These are phyloP conservation scores for Xerocomellus dryophilus DNA, from an alignment of 768 basidiomycete genomes.

Conservation along the genomic window DNA sequence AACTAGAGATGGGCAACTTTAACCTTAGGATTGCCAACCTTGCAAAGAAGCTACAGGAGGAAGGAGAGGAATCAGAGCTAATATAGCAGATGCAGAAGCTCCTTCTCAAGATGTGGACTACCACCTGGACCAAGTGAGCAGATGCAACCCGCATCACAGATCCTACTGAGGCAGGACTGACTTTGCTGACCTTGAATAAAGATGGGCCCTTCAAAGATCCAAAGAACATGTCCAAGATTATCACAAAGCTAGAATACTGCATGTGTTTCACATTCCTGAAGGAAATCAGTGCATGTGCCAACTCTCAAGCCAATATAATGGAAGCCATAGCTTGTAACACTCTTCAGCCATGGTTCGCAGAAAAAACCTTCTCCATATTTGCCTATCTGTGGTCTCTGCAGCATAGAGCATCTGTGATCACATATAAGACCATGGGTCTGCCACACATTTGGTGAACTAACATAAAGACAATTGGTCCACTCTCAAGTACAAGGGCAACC, in stretches of 20 bases:
- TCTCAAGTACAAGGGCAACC: neutral
- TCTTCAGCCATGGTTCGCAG: neutral
- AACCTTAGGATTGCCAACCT: too few relatives aligned
- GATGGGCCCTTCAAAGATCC: constrained; percentile 19
- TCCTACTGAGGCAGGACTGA: neutral
- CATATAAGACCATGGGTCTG: neutral
- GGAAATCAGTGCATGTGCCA: neutral
- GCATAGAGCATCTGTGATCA: neutral
- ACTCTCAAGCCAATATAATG: neutral
- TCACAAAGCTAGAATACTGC: constrained; percentile 9
- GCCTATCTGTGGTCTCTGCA: constrained; percentile 6
- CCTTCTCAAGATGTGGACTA: constrained; percentile 10
- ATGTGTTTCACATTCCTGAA: constrained; percentile 2
- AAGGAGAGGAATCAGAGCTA: neutral
- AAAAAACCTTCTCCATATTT: constrained; percentile 4
- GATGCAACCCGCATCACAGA: neutral
- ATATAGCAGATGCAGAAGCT: constrained; percentile 4
- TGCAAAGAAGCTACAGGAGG: too few relatives aligned
- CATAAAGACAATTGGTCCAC: neutral
- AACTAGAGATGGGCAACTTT: too few relatives aligned
- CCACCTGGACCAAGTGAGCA: neutral
- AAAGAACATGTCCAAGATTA: neutral
- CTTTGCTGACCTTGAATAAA: neutral
- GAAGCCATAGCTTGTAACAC: neutral
- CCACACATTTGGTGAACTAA: constrained; percentile 7